Percentiles rank a stretch among this genome's conserved stretches.
Evolutionary conservation across 2,329 filamentous ascomycete genomes (phyloP).

Genomic region (Pseudonectria foliicola): DNA sequence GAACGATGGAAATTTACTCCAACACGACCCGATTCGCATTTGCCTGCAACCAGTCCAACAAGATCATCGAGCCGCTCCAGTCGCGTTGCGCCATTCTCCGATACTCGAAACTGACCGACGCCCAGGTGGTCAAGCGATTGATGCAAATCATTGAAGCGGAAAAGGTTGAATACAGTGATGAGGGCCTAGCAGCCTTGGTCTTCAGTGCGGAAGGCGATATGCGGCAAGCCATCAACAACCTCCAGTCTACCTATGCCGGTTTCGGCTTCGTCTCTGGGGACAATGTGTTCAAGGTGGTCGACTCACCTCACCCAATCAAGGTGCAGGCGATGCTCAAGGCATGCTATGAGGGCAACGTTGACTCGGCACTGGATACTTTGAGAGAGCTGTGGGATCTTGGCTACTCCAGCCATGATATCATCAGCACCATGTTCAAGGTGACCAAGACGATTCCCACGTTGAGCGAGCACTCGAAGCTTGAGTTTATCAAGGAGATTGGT

Average conservation of each 20-base stretch:
- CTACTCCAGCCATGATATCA: constrained; percentile 98
- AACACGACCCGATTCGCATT: constrained; percentile 96
- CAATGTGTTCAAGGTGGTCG: constrained; percentile 96
- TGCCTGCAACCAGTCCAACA: constrained; percentile 97
- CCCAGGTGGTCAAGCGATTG: constrained; percentile 82
- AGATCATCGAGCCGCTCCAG: constrained; percentile 98
- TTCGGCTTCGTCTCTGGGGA: constrained; percentile 97
- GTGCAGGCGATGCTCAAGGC: constrained; percentile 98
- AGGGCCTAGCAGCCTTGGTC: constrained; percentile 89
- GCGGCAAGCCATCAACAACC: constrained; percentile 97
- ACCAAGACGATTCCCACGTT: constrained; percentile 91
- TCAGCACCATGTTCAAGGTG: constrained; percentile 98
- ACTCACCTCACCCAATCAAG: constrained; percentile 95
- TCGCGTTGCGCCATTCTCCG: constrained; percentile 93
- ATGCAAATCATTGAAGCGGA: constrained; percentile 91
- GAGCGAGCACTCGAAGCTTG: constrained; percentile 89
- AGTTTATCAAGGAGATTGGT: constrained; percentile 97
- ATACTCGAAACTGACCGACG: constrained; percentile 86
- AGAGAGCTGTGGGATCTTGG: constrained; percentile 91
- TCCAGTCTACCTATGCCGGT: constrained; percentile 86
- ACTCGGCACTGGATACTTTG: constrained; percentile 76
- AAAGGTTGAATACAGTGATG: constrained; percentile 82
- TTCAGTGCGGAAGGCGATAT: constrained; percentile 98
- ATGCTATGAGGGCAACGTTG: constrained; percentile 86
- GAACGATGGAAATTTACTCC: constrained; percentile 99